These are phyloP conservation scores for Sphaceloma murrayae DNA, from an alignment of 2,329 filamentous ascomycete genomes.

Conservation along the genomic window DNA sequence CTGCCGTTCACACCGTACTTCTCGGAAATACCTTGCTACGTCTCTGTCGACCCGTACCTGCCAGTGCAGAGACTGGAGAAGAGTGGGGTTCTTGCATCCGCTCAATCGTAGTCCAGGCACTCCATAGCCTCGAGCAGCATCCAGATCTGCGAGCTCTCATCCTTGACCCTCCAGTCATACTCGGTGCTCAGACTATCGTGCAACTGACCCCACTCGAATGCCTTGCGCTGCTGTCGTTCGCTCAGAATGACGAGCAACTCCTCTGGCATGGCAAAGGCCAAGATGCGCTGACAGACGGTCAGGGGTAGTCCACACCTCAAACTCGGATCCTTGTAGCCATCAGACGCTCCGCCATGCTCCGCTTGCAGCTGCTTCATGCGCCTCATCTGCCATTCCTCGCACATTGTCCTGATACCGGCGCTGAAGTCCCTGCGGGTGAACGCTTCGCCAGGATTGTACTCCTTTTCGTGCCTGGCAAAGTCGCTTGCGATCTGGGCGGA, in stretches of 20 bases:
- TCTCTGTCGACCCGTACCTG: too few relatives aligned
- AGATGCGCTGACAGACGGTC: conserved; percentile 27
- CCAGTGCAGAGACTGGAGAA: too few relatives aligned
- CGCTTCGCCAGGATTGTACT: not conserved
- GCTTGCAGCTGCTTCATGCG: conserved; percentile 19
- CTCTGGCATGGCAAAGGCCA: conserved; percentile 22
- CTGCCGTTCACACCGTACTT: too few relatives aligned
- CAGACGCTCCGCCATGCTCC: conserved; percentile 15
- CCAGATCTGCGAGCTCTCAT: conserved; percentile 31
- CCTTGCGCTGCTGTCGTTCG: conserved; percentile 25
- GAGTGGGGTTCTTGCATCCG: too few relatives aligned
- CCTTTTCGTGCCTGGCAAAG: not conserved
- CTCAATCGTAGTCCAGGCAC: conserved; percentile 31
- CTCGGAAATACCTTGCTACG: too few relatives aligned
- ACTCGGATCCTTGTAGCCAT: conserved; percentile 23
- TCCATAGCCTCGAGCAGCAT: conserved; percentile 32
- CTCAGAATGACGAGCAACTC: conserved; percentile 26
- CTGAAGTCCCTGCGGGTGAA: not conserved
- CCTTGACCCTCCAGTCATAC: conserved; percentile 29
- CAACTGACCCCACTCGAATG: conserved; percentile 29
- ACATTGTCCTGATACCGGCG: conserved; percentile 10
- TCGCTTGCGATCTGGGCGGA: not conserved
- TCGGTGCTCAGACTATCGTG: conserved; percentile 27
- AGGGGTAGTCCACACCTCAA: conserved; percentile 26
- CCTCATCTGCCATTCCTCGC: conserved; percentile 24